A percentile compares a stretch with the other conserved stretches of the same genome.
phyloP scores from a whole-genome alignment of 176 grass and related monocot genomes.

The Aegilops bicornis region DNA sequence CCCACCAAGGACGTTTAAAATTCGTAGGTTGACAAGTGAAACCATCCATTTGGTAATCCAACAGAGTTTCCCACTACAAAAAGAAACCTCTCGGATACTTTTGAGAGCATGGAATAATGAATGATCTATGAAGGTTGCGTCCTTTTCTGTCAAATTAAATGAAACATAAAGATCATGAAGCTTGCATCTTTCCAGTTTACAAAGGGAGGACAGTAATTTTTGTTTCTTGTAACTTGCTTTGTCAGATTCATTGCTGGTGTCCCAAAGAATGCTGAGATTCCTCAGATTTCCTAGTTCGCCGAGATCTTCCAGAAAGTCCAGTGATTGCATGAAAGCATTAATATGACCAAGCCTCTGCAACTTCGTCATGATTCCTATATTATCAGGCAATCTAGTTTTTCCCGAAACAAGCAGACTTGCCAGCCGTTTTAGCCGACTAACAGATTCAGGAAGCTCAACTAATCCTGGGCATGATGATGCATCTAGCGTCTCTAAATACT shows the following conservation, averaged over 20 bases:
- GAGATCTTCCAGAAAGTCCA: neutral
- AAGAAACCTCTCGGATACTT: neutral
- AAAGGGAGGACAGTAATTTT: neutral
- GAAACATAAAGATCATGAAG: neutral
- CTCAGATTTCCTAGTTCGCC: neutral
- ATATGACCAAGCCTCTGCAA: neutral
- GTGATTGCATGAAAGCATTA: neutral
- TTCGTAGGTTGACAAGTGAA: neutral
- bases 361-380: neutral
- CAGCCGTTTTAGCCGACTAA: neutral
- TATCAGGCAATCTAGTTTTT: neutral
- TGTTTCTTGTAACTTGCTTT: neutral
- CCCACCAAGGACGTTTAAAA: neutral
- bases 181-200: neutral
- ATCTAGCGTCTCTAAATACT: conserved; percentile 4
- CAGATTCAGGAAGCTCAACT: neutral
- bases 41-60: neutral
- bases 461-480: neutral
- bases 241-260: neutral
- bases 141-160: neutral
- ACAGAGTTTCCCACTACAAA: neutral
- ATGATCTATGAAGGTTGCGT: neutral
- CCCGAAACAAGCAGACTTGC: neutral
- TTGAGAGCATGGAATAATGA: neutral
- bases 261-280: neutral